Evolutionary conservation across 163 green algal species (phyloP).

Genomic region (Volvox carteri): DNA sequence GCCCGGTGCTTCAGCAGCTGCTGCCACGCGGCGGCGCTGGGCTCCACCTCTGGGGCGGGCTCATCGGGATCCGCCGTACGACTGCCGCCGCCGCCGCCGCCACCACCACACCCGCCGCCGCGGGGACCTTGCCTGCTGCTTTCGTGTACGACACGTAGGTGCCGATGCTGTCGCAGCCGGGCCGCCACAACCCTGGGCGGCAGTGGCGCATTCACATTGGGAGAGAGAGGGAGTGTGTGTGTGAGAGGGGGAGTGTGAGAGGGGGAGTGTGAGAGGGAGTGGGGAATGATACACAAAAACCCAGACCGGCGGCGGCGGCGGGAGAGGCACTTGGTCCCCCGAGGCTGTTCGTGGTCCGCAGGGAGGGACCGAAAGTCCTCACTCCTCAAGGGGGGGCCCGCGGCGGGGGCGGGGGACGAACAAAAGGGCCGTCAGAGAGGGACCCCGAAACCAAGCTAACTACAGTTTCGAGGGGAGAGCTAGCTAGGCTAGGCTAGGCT

Average conservation of each 20-base stretch:
- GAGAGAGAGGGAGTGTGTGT: neutral
- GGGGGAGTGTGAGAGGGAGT: neutral
- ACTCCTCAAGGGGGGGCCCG: too few relatives aligned
- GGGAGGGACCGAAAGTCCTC: too few relatives aligned
- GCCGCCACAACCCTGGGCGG: slow-evolving; percentile 28
- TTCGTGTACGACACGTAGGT: neutral
- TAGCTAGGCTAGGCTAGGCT: too few relatives aligned
- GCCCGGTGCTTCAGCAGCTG: slow-evolving; percentile 25
- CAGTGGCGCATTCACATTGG: too few relatives aligned
- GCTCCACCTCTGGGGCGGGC: neutral
- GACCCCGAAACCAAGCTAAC: too few relatives aligned
- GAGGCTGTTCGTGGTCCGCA: too few relatives aligned
- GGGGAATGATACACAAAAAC: too few relatives aligned
- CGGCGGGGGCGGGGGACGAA: too few relatives aligned
- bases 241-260: neutral
- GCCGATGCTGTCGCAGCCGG: slow-evolving; percentile 19
- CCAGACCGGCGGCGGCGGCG: too few relatives aligned
- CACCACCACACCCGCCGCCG: neutral
- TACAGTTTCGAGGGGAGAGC: too few relatives aligned
- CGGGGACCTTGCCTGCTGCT: neutral
- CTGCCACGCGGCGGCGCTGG: slow-evolving; percentile 36
- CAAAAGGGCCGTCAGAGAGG: too few relatives aligned
- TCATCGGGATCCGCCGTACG: neutral
- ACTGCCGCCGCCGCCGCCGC: neutral
- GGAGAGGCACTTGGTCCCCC: too few relatives aligned